Conservation (phyloP, 176 grass and related monocot genomes). For the Eleusine indica region DNA sequence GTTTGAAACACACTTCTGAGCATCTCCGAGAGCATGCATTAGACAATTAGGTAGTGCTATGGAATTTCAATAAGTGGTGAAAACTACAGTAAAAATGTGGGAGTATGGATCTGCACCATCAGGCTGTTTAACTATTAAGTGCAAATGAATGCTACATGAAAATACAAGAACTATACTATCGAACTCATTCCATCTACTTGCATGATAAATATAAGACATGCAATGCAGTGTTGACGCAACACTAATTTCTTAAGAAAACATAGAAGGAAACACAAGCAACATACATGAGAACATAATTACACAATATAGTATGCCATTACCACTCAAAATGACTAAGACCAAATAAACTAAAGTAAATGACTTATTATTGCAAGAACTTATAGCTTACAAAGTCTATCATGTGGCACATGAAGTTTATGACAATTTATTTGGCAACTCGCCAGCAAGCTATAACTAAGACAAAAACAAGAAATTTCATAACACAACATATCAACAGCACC, state of each 20-base stretch:
- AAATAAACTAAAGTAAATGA: background rate
- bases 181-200: background rate
- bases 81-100: background rate
- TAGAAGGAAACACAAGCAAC: background rate
- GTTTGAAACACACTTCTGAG: background rate
- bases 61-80: background rate
- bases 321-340: background rate
- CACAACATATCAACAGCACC: background rate
- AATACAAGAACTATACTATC: background rate
- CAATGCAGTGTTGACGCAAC: background rate
- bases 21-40: background rate
- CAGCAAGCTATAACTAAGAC: background rate
- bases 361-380: background rate
- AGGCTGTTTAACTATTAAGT: background rate
- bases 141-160: background rate
- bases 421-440: background rate
- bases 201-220: background rate
- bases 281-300: background rate
- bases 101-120: background rate
- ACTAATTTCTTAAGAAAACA: background rate
- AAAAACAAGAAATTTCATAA: background rate
- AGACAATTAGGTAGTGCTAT: background rate
- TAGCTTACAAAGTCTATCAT: background rate
- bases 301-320: background rate
- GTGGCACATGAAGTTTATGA: background rate